phyloP scores from a whole-genome alignment of 352 stramenopile species.

The Globisporangium cylindrosporum region DNA sequence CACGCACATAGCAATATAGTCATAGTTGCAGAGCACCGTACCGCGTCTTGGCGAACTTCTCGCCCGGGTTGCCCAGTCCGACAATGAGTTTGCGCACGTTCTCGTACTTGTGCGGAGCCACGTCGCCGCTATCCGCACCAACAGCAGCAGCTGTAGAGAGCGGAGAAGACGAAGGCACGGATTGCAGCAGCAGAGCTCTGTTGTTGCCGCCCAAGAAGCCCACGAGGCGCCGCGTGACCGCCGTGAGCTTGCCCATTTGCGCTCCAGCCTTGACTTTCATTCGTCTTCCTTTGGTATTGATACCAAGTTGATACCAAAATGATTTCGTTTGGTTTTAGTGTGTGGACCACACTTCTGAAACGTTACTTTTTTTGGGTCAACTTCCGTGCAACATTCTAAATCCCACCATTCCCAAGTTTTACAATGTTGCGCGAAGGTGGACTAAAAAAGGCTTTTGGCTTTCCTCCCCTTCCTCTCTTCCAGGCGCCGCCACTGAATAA shows the following conservation, averaged over 20 bases:
- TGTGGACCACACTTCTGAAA: neutral
- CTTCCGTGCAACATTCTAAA: neutral
- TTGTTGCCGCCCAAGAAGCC: constrained; percentile 1
- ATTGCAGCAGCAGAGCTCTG: constrained; percentile 1
- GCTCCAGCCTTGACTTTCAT: constrained; percentile 10
- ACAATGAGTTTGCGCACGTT: constrained; percentile 81
- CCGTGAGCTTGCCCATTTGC: constrained; percentile 12
- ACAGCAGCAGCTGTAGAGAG: neutral
- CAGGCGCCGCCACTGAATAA: constrained; percentile 5
- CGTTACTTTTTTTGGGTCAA: neutral
- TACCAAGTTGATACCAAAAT: neutral
- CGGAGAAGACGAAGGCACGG: neutral
- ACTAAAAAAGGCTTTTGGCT: neutral
- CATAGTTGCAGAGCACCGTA: constrained; percentile 17
- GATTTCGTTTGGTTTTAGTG: neutral
- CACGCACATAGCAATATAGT: neutral
- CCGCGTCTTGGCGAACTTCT: constrained; percentile 81
- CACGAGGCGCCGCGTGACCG: neutral
- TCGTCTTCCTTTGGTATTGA: neutral
- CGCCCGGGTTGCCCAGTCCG: constrained; percentile 79
- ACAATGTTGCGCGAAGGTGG: neutral
- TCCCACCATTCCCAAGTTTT: neutral
- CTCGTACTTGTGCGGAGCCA: constrained; percentile 39
- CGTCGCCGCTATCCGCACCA: neutral
- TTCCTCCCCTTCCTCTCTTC: neutral